phyloP scores from a whole-genome alignment of 306 rosid species.

The Trifolium subterraneum region DNA sequence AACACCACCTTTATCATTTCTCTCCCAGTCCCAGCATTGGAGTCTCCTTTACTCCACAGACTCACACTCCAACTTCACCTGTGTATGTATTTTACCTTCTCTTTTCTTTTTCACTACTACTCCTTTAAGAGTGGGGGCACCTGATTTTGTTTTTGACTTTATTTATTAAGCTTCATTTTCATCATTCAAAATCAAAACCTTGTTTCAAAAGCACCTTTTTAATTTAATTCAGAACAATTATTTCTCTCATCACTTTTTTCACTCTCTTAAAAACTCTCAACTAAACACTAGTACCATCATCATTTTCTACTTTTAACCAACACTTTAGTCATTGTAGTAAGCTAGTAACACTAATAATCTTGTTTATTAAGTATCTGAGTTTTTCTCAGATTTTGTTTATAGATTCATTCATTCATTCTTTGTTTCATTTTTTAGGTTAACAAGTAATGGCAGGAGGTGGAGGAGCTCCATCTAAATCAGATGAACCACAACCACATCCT shows the following conservation, averaged over 20 bases:
- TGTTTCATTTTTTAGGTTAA: slow-evolving; percentile 29
- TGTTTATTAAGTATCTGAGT: slow-evolving; percentile 51
- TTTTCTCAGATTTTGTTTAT: slow-evolving; percentile 58
- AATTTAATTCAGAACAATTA: slow-evolving; percentile 46
- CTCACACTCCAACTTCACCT: no score
- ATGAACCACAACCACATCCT: slow-evolving; percentile 97
- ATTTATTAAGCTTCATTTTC: no score
- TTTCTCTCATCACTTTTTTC: slow-evolving; percentile 30
- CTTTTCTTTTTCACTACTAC: slow-evolving; percentile 7
- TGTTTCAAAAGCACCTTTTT: neutral
- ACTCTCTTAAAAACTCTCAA: no score
- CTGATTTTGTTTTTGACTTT: slow-evolving; percentile 53
- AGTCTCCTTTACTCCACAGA: slow-evolving; percentile 56
- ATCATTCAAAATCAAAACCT: no score
- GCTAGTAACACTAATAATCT: slow-evolving; percentile 31
- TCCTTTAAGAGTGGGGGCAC: slow-evolving; percentile 50
- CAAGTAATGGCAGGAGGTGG: slow-evolving; percentile 75
- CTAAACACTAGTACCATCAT: no score
- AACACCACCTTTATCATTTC: no score
- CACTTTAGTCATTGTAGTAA: slow-evolving; percentile 39
- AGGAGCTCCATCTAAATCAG: slow-evolving; percentile 58
- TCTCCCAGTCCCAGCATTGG: no score
- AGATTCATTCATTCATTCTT: slow-evolving; percentile 40
- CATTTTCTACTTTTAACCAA: slow-evolving; percentile 28
- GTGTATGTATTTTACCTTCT: no score